These are phyloP conservation scores for Vicia sativa DNA, from an alignment of 306 rosid species.

Conservation along the genomic window DNA sequence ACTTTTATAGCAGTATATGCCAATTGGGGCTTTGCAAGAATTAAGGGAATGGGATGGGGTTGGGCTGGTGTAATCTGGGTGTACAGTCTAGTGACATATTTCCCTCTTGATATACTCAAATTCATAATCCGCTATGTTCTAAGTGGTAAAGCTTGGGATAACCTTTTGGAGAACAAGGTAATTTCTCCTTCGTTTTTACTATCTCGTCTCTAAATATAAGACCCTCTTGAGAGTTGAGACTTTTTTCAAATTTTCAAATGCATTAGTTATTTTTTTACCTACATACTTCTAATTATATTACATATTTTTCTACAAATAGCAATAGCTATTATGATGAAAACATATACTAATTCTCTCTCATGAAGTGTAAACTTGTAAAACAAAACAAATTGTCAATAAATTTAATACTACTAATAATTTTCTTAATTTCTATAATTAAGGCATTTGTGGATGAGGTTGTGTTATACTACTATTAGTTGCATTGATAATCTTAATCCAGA, in stretches of 20 bases:
- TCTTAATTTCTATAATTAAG: neutral
- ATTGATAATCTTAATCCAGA: constrained; percentile 19
- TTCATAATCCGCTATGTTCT: constrained; percentile 80
- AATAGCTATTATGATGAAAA: neutral
- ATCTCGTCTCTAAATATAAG: neutral
- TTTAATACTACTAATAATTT: neutral
- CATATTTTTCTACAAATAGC: neutral
- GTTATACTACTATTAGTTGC: constrained; percentile 2
- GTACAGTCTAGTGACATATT: constrained; percentile 76
- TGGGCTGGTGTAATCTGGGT: constrained; percentile 99
- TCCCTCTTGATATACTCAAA: constrained; percentile 89
- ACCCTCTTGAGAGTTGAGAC: neutral
- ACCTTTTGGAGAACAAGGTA: constrained; percentile 96
- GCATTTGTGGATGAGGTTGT: neutral
- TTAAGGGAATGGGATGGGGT: constrained; percentile 91
- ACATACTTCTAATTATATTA: neutral
- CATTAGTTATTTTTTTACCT: neutral
- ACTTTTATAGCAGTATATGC: constrained; percentile 92
- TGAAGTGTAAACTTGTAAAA: neutral
- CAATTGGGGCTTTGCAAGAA: constrained; percentile 77
- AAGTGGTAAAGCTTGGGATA: constrained; percentile 97
- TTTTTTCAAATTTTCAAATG: neutral
- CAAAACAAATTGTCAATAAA: neutral
- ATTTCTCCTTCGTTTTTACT: neutral
- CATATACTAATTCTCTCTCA: neutral